Conservation (phyloP, 257 asterid genomes). For the Nemophila menziesii region DNA sequence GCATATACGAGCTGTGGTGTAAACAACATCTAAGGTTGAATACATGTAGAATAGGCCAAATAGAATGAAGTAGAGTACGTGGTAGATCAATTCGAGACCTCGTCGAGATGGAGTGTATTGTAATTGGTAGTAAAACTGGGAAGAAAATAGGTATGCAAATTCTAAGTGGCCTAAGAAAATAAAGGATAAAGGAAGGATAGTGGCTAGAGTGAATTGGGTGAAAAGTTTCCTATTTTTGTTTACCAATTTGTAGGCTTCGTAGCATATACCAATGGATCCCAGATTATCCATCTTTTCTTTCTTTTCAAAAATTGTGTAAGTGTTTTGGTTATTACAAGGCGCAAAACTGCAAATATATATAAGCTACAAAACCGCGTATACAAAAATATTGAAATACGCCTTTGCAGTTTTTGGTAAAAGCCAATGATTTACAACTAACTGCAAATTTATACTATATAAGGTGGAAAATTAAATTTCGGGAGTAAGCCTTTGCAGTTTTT, state of each 20-base stretch:
- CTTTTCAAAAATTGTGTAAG: too few relatives aligned
- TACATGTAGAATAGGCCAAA: neutral
- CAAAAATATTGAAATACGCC: too few relatives aligned
- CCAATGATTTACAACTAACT: too few relatives aligned
- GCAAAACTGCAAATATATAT: too few relatives aligned
- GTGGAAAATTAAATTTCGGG: too few relatives aligned
- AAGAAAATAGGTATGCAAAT: neutral
- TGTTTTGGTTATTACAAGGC: too few relatives aligned
- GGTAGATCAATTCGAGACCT: neutral
- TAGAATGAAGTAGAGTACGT: conserved; percentile 1
- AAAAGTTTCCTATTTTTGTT: neutral
- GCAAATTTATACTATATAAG: too few relatives aligned
- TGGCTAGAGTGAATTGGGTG: neutral
- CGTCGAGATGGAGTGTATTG: neutral
- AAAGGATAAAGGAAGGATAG: conserved; percentile 5
- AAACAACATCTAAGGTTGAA: conserved; percentile 7
- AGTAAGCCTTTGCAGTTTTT: too few relatives aligned
- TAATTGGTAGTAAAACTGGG: neutral
- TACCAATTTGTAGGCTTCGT: conserved; percentile 5
- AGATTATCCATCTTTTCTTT: neutral
- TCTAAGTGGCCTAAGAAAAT: conserved; percentile 4
- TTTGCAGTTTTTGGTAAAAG: too few relatives aligned
- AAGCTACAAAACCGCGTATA: too few relatives aligned
- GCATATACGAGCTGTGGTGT: conserved; percentile 2
- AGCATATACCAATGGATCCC: conserved; percentile 1